Conservation (phyloP, 305 asterid genomes). For the Solanum hybrid region DNA sequence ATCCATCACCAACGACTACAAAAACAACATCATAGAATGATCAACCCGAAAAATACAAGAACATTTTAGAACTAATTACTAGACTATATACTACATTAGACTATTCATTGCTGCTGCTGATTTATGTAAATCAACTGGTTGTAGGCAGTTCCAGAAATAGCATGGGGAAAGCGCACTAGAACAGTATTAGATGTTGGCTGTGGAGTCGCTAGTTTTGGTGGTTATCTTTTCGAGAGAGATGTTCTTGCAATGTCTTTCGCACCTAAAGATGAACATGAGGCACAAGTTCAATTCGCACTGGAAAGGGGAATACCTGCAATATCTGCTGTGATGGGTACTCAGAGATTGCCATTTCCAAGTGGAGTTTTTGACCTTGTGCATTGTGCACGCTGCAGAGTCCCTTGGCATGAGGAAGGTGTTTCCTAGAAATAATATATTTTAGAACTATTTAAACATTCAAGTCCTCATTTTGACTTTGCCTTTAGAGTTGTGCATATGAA, state of each 20-base stretch:
- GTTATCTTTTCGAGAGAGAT: constrained; percentile 68
- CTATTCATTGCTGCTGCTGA: background rate
- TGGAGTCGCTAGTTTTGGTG: constrained; percentile 85
- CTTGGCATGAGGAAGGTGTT: constrained; percentile 77
- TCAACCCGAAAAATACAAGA: background rate
- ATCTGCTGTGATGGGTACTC: constrained; percentile 86
- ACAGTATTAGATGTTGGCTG: constrained; percentile 74
- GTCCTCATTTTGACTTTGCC: background rate
- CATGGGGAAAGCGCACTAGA: constrained; percentile 82
- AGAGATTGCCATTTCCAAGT: constrained; percentile 79
- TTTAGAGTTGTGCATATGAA: background rate
- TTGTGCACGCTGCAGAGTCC: constrained; percentile 92
- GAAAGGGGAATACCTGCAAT: constrained; percentile 93
- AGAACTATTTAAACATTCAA: background rate
- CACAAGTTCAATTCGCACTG: constrained; percentile 81
- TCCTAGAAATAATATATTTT: background rate
- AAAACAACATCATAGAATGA: background rate
- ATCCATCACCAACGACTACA: background rate
- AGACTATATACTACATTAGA: background rate
- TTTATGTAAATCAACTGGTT: constrained; percentile 7
- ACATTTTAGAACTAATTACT: background rate
- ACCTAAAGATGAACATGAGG: constrained; percentile 89
- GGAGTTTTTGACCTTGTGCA: constrained; percentile 73
- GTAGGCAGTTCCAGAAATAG: constrained; percentile 71
- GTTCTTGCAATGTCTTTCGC: constrained; percentile 76